Percentiles rank a stretch among this genome's conserved stretches.
These are phyloP conservation scores for Macrotyloma uniflorum DNA, from an alignment of 306 rosid genomes.

Conservation along the genomic window DNA sequence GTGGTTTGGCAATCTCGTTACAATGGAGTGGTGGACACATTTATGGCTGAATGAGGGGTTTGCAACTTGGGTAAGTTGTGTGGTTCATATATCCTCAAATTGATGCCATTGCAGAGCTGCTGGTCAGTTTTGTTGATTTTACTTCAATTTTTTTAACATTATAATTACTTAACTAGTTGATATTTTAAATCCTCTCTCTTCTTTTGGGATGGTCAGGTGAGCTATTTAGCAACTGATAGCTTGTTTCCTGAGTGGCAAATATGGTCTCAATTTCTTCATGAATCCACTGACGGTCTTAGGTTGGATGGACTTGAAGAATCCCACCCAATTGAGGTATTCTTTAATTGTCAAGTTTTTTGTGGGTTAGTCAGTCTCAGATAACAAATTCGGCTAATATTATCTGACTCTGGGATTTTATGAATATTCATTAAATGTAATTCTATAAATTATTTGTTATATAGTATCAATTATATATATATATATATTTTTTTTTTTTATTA, in stretches of 20 bases:
- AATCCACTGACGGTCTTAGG: conserved; percentile 69
- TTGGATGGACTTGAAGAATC: conserved; percentile 93
- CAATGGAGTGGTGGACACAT: conserved; percentile 99
- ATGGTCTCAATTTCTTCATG: conserved; percentile 96
- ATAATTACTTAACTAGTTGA: conserved; percentile 9
- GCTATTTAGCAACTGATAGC: conserved; percentile 88
- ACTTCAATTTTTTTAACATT: not conserved
- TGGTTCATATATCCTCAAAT: conserved; percentile 17
- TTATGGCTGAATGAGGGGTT: conserved; percentile 98
- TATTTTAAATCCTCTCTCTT: not conserved
- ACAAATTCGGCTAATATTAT: conserved; percentile 11
- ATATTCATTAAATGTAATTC: conserved; percentile 13
- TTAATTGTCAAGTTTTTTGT: not conserved
- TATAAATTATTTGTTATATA: not conserved
- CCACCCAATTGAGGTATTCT: conserved; percentile 90
- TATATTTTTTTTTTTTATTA: not conserved
- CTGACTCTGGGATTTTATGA: conserved; percentile 5
- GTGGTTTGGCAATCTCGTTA: conserved; percentile 98
- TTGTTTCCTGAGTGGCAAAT: conserved; percentile 92
- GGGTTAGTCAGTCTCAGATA: conserved; percentile 5
- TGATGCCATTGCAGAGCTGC: not conserved
- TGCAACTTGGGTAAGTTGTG: conserved; percentile 87
- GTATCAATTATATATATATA: not conserved
- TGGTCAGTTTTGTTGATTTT: not conserved
- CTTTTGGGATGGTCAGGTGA: conserved; percentile 62